Evolutionary conservation across 2,329 filamentous ascomycete species (phyloP), one percentile per base, ranked within the genome.

Genomic region (Colletotrichum sp.): DNA sequence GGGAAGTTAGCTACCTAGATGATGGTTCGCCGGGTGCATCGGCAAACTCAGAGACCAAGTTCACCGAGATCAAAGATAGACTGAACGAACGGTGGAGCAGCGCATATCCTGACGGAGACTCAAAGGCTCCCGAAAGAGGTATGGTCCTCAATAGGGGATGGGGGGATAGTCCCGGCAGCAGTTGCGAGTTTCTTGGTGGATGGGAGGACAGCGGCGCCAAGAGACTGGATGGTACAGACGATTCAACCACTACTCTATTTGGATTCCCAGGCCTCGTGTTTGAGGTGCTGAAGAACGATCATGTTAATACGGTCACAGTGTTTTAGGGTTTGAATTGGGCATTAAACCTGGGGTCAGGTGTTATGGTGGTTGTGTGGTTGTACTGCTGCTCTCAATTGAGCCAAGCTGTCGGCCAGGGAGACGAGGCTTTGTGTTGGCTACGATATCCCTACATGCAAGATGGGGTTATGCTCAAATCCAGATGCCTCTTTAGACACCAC

Each of bases 221-320:
- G 86, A 90, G 85, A 82, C 88, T 84, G 82, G 93, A 89, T 62
- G 86, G 88, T 4, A 88, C 84, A 60, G 89, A 90, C 52, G 90
- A 92, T 79, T 91, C 90, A 76, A 92, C 90, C 72, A 98, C 96
- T 18, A 96, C 96, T 77, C 86, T 99, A 32, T 99, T 95, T 86
- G 96, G 96, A 2, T 98, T 98, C 81, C 96, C 97, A 0, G 96
- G 97, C 0, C 87, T 99, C 84, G 92, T 98, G 63, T 99, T 99
- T 86, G 97, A 99, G 86, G 96, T 99, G 32, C 86, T 99, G 84
- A 96, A 95, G 91, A 98, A 98, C 82, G 96, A 95, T 6, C 93
- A 92, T 77, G 95, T 99, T 28, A 98, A 95, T 84, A 94, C 95
- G 30, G 88, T 99, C 83, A 99, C 96, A 12, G 93, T 98, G 28